Percentiles rank a stretch among this genome's conserved stretches.
Conservation (phyloP, 352 stramenopile genomes). For the Halophytophthora polymorphica region DNA sequence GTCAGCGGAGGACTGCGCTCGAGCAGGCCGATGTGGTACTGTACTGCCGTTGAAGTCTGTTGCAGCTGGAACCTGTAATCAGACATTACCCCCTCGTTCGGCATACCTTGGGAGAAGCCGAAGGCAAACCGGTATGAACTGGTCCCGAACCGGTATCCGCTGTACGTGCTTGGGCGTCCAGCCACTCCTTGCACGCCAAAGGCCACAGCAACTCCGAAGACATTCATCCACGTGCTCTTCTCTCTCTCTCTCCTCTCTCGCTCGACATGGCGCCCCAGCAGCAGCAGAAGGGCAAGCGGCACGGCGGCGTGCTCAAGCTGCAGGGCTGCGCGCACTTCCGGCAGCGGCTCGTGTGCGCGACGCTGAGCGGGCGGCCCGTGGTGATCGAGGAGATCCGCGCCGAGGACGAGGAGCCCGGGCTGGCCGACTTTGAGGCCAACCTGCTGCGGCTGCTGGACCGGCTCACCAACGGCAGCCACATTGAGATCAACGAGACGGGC, state of each 20-base stretch:
- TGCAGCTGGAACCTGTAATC: too few species aligned
- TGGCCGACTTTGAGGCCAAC: constrained; percentile 96
- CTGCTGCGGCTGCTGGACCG: constrained; percentile 96
- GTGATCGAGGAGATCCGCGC: constrained; percentile 94
- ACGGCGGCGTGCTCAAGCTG: constrained; percentile 50
- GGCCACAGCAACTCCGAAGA: too few species aligned
- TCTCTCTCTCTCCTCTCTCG: constrained; percentile 11
- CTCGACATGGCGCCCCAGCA: constrained; percentile 5
- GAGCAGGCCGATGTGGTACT: too few species aligned
- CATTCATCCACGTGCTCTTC: constrained; percentile 9
- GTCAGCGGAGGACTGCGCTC: too few species aligned
- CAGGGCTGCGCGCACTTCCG: constrained; percentile 92
- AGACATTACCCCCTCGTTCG: too few species aligned
- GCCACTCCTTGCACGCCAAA: too few species aligned
- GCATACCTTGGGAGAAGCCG: too few species aligned
- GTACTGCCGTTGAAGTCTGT: too few species aligned
- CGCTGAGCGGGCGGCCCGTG: constrained; percentile 91
- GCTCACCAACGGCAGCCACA: constrained; percentile 96
- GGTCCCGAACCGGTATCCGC: too few species aligned
- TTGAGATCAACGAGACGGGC: constrained; percentile 99
- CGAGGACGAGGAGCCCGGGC: constrained; percentile 93
- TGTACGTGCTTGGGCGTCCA: too few species aligned
- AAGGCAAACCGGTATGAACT: too few species aligned
- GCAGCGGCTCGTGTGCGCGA: constrained; percentile 90
- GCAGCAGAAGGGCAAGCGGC: constrained; percentile 28